Percentiles rank a stretch among this genome's conserved stretches.
phyloP scores from a whole-genome alignment of 2,329 filamentous ascomycete genomes.

The Diaporthe helianthi region DNA sequence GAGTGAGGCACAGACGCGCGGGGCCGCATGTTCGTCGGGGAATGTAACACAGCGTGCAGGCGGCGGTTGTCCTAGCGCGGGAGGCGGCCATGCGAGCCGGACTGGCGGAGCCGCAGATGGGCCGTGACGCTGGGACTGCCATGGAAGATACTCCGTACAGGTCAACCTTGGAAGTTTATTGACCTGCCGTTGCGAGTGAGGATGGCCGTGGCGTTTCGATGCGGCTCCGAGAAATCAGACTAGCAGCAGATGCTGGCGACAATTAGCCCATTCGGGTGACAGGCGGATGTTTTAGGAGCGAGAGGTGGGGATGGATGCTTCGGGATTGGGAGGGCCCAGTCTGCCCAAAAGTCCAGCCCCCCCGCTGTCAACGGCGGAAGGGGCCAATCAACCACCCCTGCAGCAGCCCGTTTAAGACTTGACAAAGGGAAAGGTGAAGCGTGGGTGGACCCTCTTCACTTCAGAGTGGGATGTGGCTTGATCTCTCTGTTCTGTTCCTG shows the following conservation, averaged over 20 bases:
- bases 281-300: constrained; percentile 11
- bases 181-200: neutral
- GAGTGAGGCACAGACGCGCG: too few relatives aligned
- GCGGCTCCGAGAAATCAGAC: constrained; percentile 12
- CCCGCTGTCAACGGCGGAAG: neutral
- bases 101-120: constrained; percentile 17
- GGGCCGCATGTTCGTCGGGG: neutral
- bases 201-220: constrained; percentile 7
- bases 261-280: neutral
- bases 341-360: neutral
- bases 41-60: constrained; percentile 6
- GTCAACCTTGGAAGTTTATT: neutral
- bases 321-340: neutral
- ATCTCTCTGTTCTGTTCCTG: neutral
- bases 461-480: constrained; percentile 24
- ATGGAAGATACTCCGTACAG: too few relatives aligned
- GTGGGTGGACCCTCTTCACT: too few relatives aligned
- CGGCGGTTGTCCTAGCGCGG: constrained; percentile 24
- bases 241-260: neutral
- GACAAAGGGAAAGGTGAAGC: constrained; percentile 9
- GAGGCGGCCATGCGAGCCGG: constrained; percentile 12
- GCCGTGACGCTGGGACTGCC: constrained; percentile 5
- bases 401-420: constrained; percentile 24
- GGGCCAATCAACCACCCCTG: constrained; percentile 23
- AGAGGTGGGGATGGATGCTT: constrained; percentile 7